Conservation (phyloP, 768 basidiomycete species). For the Dictyophora rubrovolvata region DNA sequence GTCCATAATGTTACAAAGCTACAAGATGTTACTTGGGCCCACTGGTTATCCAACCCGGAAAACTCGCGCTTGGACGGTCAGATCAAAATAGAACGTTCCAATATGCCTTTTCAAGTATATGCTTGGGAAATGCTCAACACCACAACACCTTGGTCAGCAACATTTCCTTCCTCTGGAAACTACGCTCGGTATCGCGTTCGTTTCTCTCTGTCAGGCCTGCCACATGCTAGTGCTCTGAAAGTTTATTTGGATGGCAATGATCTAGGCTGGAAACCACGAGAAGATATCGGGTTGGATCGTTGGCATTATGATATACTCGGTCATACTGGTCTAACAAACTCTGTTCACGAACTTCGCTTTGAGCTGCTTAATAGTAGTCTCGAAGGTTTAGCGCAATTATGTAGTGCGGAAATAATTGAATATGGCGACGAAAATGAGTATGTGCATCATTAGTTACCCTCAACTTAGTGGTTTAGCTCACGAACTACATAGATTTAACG, state of each 20-base stretch:
- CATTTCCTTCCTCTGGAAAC: slow-evolving; percentile 52
- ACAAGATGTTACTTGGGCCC: slow-evolving; percentile 48
- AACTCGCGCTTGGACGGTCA: neutral
- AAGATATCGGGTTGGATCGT: slow-evolving; percentile 53
- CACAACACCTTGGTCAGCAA: slow-evolving; percentile 45
- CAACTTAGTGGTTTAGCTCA: neutral
- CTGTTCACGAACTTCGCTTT: slow-evolving; percentile 52
- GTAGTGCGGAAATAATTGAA: slow-evolving; percentile 65
- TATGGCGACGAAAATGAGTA: slow-evolving; percentile 57
- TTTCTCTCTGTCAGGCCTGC: slow-evolving; percentile 68
- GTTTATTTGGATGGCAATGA: slow-evolving; percentile 53
- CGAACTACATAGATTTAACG: slow-evolving; percentile 41
- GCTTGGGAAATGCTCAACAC: slow-evolving; percentile 66
- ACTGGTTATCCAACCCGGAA: slow-evolving; percentile 46
- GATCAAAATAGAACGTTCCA: slow-evolving; percentile 50
- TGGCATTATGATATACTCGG: slow-evolving; percentile 64
- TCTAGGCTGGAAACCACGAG: slow-evolving; percentile 47
- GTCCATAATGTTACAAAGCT: slow-evolving; percentile 27
- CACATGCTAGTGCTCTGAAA: slow-evolving; percentile 38
- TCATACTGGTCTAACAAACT: slow-evolving; percentile 30
- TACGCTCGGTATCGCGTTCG: slow-evolving; percentile 53
- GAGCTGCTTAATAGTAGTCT: slow-evolving; percentile 35
- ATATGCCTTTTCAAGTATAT: slow-evolving; percentile 68
- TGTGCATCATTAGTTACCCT: slow-evolving; percentile 15
- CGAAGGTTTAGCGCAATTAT: slow-evolving; percentile 58